Evolutionary conservation across 225 moss, liverwort and hornwort species (phyloP), one percentile per base, ranked within the genome.

Genomic region (Marchantia paleacea): DNA sequence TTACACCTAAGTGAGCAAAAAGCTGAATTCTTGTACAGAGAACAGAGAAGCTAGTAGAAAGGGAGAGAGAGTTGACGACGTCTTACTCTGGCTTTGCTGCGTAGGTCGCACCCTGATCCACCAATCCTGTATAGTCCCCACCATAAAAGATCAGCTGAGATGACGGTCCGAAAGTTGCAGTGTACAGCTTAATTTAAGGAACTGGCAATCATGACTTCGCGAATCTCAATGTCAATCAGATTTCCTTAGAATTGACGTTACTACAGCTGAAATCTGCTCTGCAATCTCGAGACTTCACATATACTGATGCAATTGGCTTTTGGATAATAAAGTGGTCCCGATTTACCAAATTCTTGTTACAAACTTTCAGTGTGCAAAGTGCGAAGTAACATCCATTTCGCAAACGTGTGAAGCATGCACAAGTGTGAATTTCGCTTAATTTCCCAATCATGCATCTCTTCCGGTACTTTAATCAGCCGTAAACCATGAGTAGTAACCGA

Each of bases 31-130:
- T 16, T 7, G 61, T 25, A 64, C 64, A 26, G 19, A 28, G 66
- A 66, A 66, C 11, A 1, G n/a, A 62, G 4, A 66, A 12, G 25
- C 66, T 12, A 6, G 4, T 7, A 75, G 19, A 57, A 30, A 74
- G 47, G 22, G 11, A 24, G 19, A 62, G 13, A n/a, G 52, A 12
- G 25, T 24, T 65, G 25, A 60, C 12, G 28, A 53, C 50, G 71
- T 14, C 78, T 19, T 78, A 78, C 78, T 78, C 28, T 78, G 25
- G 78, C 78, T 69, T 78, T 78, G 53, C 78, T 78, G 51, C 78
- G 78, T 39, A 78, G 54, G n/a, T 78, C 78, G 14, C 51, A 67
- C 10, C 78, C 51, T 1, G 78, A 16, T 78, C 78, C 78, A 28
- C 78, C 78, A 1, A 78, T 78, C 78, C 78, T 78, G 78, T 24